These are phyloP conservation scores for Boletus barrowsii DNA, from an alignment of 768 basidiomycete species.

Conservation along the genomic window DNA sequence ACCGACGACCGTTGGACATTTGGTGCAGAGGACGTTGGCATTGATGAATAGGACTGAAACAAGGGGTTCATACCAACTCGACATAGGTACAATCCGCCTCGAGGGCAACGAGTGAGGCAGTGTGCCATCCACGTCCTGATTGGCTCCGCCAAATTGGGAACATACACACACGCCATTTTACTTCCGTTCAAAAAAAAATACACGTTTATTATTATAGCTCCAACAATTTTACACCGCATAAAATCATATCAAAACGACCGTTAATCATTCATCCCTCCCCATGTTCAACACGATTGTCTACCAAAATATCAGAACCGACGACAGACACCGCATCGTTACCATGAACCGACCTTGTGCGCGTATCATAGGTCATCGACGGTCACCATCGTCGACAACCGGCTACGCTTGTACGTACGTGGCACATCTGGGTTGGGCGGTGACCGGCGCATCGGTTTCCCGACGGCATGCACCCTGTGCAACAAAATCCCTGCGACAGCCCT, in stretches of 20 bases:
- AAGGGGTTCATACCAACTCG: slow-evolving; percentile 1
- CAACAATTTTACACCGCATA: neutral
- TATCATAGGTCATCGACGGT: slow-evolving; percentile 38
- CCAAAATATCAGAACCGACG: neutral
- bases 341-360: slow-evolving; percentile 7
- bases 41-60: neutral
- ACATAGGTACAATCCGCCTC: slow-evolving; percentile 18
- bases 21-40: slow-evolving; percentile 1
- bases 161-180: neutral
- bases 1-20: neutral
- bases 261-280: neutral
- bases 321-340: neutral
- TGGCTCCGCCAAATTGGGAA: slow-evolving; percentile 13
- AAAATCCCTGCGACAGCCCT: slow-evolving; percentile 58
- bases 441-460: slow-evolving; percentile 53
- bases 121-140: slow-evolving; percentile 25
- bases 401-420: slow-evolving; percentile 48
- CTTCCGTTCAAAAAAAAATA: slow-evolving; percentile 7
- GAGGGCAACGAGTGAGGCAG: slow-evolving; percentile 23
- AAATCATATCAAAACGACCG: neutral
- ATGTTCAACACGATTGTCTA: slow-evolving; percentile 15
- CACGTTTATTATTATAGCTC: slow-evolving; percentile 7
- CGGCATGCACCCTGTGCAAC: slow-evolving; percentile 49
- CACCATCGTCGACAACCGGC: slow-evolving; percentile 50
- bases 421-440: slow-evolving; percentile 25